Evolutionary conservation across 164 flowering plant species (phyloP).

Genomic region (Vitis rotundifolia): DNA sequence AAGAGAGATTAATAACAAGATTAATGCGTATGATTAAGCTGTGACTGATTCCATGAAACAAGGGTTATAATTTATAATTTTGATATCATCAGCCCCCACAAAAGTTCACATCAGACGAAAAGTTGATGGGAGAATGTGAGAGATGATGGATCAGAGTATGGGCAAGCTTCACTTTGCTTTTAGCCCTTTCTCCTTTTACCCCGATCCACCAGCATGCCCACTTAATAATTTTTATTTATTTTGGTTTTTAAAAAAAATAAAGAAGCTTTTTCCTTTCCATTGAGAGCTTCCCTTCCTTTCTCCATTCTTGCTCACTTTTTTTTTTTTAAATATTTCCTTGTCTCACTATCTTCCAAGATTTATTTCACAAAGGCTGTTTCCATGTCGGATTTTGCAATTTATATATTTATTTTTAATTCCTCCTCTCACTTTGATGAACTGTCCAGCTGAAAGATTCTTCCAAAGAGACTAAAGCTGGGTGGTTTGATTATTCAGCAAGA

Average conservation of each 20-base stretch:
- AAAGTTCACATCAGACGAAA: constrained; percentile 48
- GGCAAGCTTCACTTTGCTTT: constrained; percentile 47
- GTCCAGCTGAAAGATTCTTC: constrained; percentile 13
- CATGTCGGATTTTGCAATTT: neutral
- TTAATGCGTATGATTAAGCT: constrained; percentile 31
- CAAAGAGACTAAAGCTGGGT: neutral
- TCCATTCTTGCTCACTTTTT: constrained; percentile 13
- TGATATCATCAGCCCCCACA: constrained; percentile 36
- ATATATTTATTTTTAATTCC: neutral
- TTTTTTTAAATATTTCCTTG: constrained; percentile 13
- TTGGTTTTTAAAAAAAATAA: neutral
- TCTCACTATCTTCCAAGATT: constrained; percentile 42
- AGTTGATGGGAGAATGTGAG: constrained; percentile 58
- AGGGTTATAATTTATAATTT: constrained; percentile 25
- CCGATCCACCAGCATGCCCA: constrained; percentile 28
- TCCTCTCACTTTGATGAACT: constrained; percentile 2
- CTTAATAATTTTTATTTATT: constrained; percentile 11
- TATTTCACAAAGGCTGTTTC: constrained; percentile 24
- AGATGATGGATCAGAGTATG: constrained; percentile 41
- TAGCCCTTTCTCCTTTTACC: constrained; percentile 20
- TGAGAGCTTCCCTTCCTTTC: constrained; percentile 11
- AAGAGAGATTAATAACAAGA: constrained; percentile 18
- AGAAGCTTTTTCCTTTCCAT: constrained; percentile 25
- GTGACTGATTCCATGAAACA: constrained; percentile 26
- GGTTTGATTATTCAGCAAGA: no score